Conservation (phyloP, 2,329 filamentous ascomycete genomes). For the Torrubiellomyces zombiae region DNA sequence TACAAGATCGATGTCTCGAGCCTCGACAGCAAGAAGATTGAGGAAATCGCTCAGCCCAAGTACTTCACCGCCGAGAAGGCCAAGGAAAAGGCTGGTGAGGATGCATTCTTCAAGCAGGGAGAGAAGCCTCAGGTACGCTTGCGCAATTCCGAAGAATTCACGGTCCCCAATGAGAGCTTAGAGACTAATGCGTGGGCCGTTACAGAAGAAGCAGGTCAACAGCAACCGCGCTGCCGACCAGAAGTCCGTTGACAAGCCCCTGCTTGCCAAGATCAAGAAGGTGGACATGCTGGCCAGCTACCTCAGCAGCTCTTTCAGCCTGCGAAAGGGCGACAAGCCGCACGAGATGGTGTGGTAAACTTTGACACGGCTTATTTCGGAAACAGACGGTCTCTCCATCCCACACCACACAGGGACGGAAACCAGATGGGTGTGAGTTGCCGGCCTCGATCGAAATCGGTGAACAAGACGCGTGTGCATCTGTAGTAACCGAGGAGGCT, state of each 20-base stretch:
- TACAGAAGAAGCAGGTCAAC: conserved; percentile 90
- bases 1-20: conserved; percentile 71
- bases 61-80: conserved; percentile 97
- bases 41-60: conserved; percentile 56
- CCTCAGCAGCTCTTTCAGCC: conserved; percentile 90
- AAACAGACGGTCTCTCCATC: no score
- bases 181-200: no score
- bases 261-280: conserved; percentile 96
- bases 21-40: conserved; percentile 80
- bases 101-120: conserved; percentile 98
- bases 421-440: neutral
- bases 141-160: conserved; percentile 1
- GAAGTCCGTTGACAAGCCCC: conserved; percentile 94
- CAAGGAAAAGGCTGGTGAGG: conserved; percentile 91
- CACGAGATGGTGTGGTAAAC: conserved; percentile 99
- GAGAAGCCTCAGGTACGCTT: conserved; percentile 84
- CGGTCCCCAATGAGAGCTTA: neutral
- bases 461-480: no score
- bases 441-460: no score
- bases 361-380: conserved; percentile 1
- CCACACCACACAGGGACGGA: no score
- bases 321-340: conserved; percentile 98
- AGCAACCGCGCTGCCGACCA: conserved; percentile 90
- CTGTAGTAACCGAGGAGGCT: no score
- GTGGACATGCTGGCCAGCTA: conserved; percentile 86